Evolutionary conservation across 257 asterid genomes (phyloP), one percentile per base, ranked within the genome.

Genomic region (Pogostemon cablin): DNA sequence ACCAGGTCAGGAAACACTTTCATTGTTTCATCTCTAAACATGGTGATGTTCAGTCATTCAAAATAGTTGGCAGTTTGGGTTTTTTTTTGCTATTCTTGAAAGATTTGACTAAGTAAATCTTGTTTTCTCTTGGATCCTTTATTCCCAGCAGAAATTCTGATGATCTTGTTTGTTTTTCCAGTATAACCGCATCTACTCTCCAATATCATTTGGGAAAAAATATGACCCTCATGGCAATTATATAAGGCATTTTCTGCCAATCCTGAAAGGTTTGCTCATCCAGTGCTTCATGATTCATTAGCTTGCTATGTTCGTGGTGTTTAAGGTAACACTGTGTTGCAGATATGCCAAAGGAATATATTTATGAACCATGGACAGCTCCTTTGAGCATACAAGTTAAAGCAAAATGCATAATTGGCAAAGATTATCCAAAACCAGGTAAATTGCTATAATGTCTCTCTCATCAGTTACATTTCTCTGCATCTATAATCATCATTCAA

Each of bases 401-500:
- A 81, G 98, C 96, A 55, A 86, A 82, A 73, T 91, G 99, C 83
- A 83, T 93, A 52, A 72, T 89, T 17, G 99, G 98, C 62, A 76
- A 87, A 79, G 98, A 93, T 84, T 93, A 93, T 81, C 99, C 99
- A 67, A 87, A 87, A 75, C 99, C 99, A 84, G 97, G 99, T 93
- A 41, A 69, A 62, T 66, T 49, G 10, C 71, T 55, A 59, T 69
- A 11, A 7, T 12, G 50, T 5, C 65, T 65, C 49, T 52, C 50
- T 57, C 54, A 15, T 57, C 50, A 38, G 10, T 53, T 15, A 38
- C 47, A 53, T 57, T 25, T 25, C 32, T 25, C 32, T 25, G 32
- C 32, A 25, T 25, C 32, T 25, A 25, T 25, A 25, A 25, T 25
- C 32, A 25, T 25, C 32, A 25, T 25, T 25, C 32, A 25, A 25